Evolutionary conservation across 176 grass and related monocot species (phyloP), one percentile per base, ranked within the genome.

Genomic region (Cocos nucifera): DNA sequence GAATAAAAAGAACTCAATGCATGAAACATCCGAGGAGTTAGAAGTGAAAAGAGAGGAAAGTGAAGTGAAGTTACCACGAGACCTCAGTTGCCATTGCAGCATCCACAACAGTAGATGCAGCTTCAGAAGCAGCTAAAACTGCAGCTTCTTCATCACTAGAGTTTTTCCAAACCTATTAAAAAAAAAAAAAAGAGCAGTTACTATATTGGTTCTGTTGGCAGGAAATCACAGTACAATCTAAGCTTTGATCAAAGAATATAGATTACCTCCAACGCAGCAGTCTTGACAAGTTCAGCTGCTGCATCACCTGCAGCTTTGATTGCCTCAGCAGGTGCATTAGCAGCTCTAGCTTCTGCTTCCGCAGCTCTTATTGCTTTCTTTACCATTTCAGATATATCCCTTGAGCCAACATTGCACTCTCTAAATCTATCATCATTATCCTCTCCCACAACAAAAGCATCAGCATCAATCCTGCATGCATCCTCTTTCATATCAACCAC

Each of bases 221-320:
- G 32, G 8, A 35, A 35, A 9, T 9, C 7, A 10, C 6, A 35
- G 32, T 6, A 35, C 8, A 35, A 35, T 35, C 6, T 35, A 35
- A 8, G 8, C 9, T 14, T 14, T 14, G 5, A 44, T 12, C 35
- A 63, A 61, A n/a, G 9, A 70, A 65, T 57, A 27, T 22, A 65
- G 58, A 57, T 77, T 98, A 88, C 93, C 93, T 98, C 93, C 51
- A 64, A 80, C 68, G 93, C 93, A 67, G 84, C 76, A 78, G 75
- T 88, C 73, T 81, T 88, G 50, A 98, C 93, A 82, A 98, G 78
- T 73, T 98, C 93, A 0, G 93, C 93, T 53, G 93, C 93, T 69
- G 93, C 93, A 85, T 98, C 93, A 57, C 87, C 93, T 59, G 87
- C 93, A 57, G 93, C 93, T 85, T 92, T 88, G 27, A 90, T 76